Evolutionary conservation across 345 rosid species (phyloP), one percentile per base, ranked within the genome.

Genomic region (Draba incana): DNA sequence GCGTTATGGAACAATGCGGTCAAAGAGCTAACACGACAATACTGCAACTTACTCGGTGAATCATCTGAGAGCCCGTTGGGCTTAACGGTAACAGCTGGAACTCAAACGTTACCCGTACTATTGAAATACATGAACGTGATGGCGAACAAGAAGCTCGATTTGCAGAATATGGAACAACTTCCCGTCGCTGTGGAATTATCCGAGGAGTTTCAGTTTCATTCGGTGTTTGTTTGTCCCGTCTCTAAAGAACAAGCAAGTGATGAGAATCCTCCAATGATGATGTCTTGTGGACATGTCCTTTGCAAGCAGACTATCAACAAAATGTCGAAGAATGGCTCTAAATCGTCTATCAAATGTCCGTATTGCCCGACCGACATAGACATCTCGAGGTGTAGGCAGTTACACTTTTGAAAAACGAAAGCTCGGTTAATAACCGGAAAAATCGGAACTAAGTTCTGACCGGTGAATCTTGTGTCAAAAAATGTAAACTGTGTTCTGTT

Each of bases 271-370:
- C 91, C 96, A 4, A 85, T 89, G 90, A 61, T 87, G 83, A 82
- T 89, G 92, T 8, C 85, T 1, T 89, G 96, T 25, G 91, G 93
- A 8, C 96, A 89, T 24, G 96, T 86, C 10, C 90, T 89, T 12
- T 86, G 96, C 82, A 83, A 80, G 80, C 90, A 82, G 58, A 81
- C 96, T 3, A 82, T 89, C 33, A 82, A 77, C 62, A 86, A 78
- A 85, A 86, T 89, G 96, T 86, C 92, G 14, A 89, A 84, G 84
- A 89, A 86, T 64, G 66, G 80, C 5, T 51, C 92, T 0, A 89
- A 76, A 75, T 55, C 72, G 57, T 48, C 74, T 25, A 85, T 89
- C 69, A 89, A 86, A 81, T 89, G 96, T 60, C 96, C 92, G 0
- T 87, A 83, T 78, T 89, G 96, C 51, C 96, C 96, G 0, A 38